Conservation (phyloP, 345 rosid species). For the Salix dunnii region DNA sequence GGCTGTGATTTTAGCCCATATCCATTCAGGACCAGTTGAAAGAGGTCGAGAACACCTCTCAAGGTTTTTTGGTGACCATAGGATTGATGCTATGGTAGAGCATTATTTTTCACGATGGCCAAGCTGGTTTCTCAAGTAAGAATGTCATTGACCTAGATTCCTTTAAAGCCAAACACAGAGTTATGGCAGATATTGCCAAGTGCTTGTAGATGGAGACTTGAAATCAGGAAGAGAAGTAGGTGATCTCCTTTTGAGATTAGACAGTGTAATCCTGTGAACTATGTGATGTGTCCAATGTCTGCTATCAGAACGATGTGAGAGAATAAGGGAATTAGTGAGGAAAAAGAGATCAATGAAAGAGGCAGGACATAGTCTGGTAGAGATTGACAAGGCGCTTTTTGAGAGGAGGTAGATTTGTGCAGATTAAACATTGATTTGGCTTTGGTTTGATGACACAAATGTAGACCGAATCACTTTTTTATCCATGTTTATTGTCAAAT, state of each 20-base stretch:
- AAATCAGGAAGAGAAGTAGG: conserved; percentile 56
- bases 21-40: conserved; percentile 64
- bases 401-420: not conserved
- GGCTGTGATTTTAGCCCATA: conserved; percentile 72
- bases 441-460: not conserved
- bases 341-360: conserved; percentile 56
- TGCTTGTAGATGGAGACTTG: conserved; percentile 59
- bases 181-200: conserved; percentile 84
- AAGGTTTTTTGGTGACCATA: conserved; percentile 31
- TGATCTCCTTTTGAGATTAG: conserved; percentile 44
- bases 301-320: conserved; percentile 51
- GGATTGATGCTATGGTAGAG: conserved; percentile 50
- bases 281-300: conserved; percentile 72
- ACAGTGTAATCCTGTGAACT: conserved; percentile 57
- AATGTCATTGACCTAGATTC: conserved; percentile 52
- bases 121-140: conserved; percentile 53
- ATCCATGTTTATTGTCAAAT: not conserved
- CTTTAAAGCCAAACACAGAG: conserved; percentile 49
- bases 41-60: conserved; percentile 53
- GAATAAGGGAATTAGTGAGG: conserved; percentile 41
- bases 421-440: not conserved
- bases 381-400: conserved; percentile 37
- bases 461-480: not conserved
- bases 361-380: conserved; percentile 83
- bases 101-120: conserved; percentile 66